Conservation (phyloP, 164 flowering plant species). For the Sextonia rubra region DNA sequence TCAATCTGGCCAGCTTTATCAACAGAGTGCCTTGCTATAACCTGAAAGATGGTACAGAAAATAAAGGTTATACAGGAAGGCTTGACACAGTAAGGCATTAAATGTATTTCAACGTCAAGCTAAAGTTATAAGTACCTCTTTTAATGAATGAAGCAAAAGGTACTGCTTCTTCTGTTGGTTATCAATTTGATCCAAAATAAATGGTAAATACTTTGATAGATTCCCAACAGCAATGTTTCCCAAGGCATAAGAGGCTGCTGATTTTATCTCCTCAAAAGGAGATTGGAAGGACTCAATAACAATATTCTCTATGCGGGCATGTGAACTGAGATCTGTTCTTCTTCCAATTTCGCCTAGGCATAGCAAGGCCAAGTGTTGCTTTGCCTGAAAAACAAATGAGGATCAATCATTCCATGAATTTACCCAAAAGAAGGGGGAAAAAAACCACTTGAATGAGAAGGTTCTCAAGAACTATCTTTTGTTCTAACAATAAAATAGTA, state of each 20-base stretch:
- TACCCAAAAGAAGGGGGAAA: neutral
- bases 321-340: constrained; percentile 86
- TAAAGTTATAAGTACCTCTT: constrained; percentile 59
- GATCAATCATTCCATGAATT: neutral
- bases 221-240: constrained; percentile 99
- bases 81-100: neutral
- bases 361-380: constrained; percentile 88
- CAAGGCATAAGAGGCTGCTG: constrained; percentile 99
- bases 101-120: neutral
- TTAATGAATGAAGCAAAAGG: constrained; percentile 90
- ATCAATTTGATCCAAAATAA: constrained; percentile 96
- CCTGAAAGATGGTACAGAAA: constrained; percentile 44
- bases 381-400: constrained; percentile 48
- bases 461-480: neutral
- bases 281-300: constrained; percentile 96
- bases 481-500: neutral
- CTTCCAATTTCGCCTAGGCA: constrained; percentile 99
- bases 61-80: neutral
- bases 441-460: neutral
- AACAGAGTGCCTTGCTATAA: constrained; percentile 93
- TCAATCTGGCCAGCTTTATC: constrained; percentile 66
- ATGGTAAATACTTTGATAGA: constrained; percentile 84
- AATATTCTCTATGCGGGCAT: constrained; percentile 78
- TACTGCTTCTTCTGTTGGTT: constrained; percentile 98
- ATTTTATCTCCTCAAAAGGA: constrained; percentile 96